phyloP scores from a whole-genome alignment of 495 filamentous ascomycete genomes.

The Sphaerosporella brunnea region DNA sequence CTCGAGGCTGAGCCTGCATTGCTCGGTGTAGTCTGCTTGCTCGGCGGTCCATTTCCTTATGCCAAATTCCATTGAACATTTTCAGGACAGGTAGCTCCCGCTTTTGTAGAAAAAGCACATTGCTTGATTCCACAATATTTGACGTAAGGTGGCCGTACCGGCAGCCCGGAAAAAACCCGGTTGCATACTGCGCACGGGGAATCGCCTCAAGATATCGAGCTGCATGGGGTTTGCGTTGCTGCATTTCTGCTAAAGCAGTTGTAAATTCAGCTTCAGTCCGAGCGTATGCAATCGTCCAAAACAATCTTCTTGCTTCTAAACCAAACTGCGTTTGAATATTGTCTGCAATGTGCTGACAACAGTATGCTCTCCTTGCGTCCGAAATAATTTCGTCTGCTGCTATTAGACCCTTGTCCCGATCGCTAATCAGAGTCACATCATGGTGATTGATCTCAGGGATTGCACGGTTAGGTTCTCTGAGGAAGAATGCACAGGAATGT shows the following conservation, averaged over 20 bases:
- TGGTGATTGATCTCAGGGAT: slow-evolving; percentile 1
- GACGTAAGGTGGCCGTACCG: slow-evolving; percentile 7
- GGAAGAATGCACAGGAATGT: slow-evolving; percentile 1
- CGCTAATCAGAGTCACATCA: slow-evolving; percentile 3
- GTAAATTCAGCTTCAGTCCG: neutral
- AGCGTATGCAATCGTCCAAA: neutral
- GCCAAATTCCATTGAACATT: slow-evolving; percentile 4
- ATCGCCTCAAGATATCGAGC: neutral
- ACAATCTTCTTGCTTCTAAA: neutral
- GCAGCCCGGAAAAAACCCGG: neutral
- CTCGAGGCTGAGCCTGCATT: neutral
- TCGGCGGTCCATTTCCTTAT: slow-evolving; percentile 8
- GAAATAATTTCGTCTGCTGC: slow-evolving; percentile 6
- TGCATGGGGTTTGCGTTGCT: neutral
- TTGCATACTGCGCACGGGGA: neutral
- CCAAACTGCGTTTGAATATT: slow-evolving; percentile 7
- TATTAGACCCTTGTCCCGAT: slow-evolving; percentile 5
- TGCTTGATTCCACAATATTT: slow-evolving; percentile 8
- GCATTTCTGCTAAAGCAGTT: neutral
- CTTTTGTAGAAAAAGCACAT: slow-evolving; percentile 2
- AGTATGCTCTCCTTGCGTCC: neutral
- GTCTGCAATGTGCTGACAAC: slow-evolving; percentile 2
- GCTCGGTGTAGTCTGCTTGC: neutral
- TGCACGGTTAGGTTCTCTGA: neutral
- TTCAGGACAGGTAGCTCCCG: slow-evolving; percentile 3